Evolutionary conservation across 768 basidiomycete genomes (phyloP), one percentile per base, ranked within the genome.

Genomic region (Boletus insuetus): DNA sequence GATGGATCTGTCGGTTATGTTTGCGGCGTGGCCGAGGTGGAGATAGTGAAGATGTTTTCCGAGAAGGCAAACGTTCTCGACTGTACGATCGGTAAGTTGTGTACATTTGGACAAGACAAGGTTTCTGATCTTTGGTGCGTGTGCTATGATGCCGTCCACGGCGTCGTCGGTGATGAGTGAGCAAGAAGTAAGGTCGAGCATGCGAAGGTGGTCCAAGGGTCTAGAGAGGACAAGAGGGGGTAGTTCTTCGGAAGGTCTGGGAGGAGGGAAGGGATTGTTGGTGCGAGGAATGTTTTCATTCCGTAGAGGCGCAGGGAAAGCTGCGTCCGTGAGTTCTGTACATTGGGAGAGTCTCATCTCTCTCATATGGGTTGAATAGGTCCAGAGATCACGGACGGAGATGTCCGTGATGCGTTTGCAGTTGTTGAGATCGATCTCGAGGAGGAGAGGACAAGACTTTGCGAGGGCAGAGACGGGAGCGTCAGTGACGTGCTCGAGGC

Each of bases 11-110:
- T 99, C 97, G 8, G 94, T 96, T 58, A 98, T 94, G 62, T 85
- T 86, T 60, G 77, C 77, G 8, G 92, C 90, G 75, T 99, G 96
- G 8, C 94, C 97, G 39, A 98, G 80, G 70, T 99, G 97, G 34
- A 99, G 81, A 68, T 96, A 93, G 69, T 98, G 97, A 34, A 99
- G 70, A 68, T 94, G 84, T 68, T 89, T 88, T n/a, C 95, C 95
- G 17, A 99, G 79, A 65, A 78, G 79, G 69, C 91, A 91, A 34
- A 98, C 90, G 55, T 82, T 87, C 61, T 89, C 86, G 37, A 98
- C 83, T 2, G 89, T 81, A 54, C 80, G 81, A 73, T 96, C 92
- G 8, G 93, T 92, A 64, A 97, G 75, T 42, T 82, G 69, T 11
- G 72, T 68, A 67, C 94, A 97, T 69, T 95, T 96, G 42, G 93